Evolutionary conservation across 441 rosid species (phyloP), one percentile per base, ranked within the genome.

Genomic region (Theobroma grandiflorum): DNA sequence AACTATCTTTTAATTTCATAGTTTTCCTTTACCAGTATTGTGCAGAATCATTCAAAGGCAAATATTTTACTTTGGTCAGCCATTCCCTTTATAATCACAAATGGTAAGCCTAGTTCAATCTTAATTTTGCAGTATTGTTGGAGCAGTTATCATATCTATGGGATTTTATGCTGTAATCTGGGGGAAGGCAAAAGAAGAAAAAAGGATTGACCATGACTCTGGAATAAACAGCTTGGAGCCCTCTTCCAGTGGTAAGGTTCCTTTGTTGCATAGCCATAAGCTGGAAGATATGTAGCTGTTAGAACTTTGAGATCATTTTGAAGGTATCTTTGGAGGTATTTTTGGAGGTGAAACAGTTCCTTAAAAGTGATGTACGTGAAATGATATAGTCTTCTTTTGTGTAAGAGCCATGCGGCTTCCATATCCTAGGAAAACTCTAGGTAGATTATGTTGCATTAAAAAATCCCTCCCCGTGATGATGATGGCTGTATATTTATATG

Each of bases 91-190:
- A 61, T 12, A 26, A n/a, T 45, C n/a, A 67, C 11, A 42, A 35
- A 7, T 33, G 33, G 37, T 73, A 38, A 15, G 45, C 31, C 4
- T 20, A 16, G 31, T 57, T 38, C 31, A 26, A 58, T 42, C 18
- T 42, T 11, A 2, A 38, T 74, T 42, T 64, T 62, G 78, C 59
- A 75, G 78, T 31, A 3, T 61, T 1, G 33, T 75, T 5, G 58
- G 78, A 75, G 69, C 70, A 62, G 43, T 55, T 37, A 73, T 73
- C 7, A 20, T 75, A 31, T 45, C 53, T 1, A 62, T 75, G 3
- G 70, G 78, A 12, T 75, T 75, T 75, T 75, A 75, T 45, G 42
- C 43, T 2, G 70, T 62, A 15, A 45, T 62, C 11, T 75, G 78
- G 78, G 78, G 70, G 10, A 45, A 75, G 12, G 59, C 58, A 31